phyloP scores from a whole-genome alignment of 148 eudicot species.

The Beta vulgaris region DNA sequence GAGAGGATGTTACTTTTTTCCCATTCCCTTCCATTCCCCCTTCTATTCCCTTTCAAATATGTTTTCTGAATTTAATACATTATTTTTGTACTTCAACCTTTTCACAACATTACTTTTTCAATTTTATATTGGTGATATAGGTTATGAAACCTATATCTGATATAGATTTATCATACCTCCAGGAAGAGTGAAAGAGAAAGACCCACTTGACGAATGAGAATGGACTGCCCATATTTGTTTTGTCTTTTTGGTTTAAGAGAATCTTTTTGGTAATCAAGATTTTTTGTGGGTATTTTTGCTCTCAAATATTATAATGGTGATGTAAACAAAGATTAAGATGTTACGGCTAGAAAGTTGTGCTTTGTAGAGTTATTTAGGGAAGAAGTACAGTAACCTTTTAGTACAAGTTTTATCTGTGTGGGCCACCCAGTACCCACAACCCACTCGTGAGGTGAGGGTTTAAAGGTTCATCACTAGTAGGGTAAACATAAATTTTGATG shows the following conservation, averaged over 20 bases:
- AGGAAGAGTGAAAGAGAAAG: neutral
- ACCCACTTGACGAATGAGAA: constrained; percentile 3
- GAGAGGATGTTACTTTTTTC: neutral
- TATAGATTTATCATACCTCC: no score
- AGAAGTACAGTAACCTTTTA: neutral
- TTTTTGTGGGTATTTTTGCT: neutral
- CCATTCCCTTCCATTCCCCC: no score
- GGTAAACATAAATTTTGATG: no score
- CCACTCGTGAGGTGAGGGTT: neutral
- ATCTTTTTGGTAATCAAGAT: neutral
- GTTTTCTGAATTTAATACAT: no score
- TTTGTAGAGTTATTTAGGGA: neutral
- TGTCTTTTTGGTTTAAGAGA: constrained; percentile 15
- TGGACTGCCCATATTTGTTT: constrained; percentile 6
- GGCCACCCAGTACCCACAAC: neutral
- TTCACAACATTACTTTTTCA: no score
- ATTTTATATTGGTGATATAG: no score
- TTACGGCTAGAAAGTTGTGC: constrained; percentile 2
- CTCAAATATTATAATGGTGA: neutral
- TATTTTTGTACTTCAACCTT: no score
- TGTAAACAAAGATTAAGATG: constrained; percentile 9
- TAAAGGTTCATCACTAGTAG: neutral
- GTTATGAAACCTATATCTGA: no score
- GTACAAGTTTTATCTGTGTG: neutral
- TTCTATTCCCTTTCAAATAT: no score